Conservation (phyloP, 2,329 filamentous ascomycete genomes). For the Exophiala bonariae region DNA sequence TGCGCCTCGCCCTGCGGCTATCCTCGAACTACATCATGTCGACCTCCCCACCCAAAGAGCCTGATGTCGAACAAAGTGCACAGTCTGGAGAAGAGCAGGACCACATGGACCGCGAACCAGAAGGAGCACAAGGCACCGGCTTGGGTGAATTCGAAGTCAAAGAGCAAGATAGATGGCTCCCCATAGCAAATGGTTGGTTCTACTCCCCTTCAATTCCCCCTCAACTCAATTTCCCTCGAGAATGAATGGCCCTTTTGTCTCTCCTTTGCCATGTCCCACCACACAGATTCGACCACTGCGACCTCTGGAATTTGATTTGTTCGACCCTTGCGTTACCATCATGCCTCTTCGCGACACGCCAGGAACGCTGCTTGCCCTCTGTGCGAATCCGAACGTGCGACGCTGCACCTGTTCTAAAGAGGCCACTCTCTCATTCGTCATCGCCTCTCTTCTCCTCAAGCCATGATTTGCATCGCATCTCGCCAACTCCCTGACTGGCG, state of each 20-base stretch:
- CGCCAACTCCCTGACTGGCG: constrained; percentile 23
- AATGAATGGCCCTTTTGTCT: constrained; percentile 7
- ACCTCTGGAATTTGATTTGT: constrained; percentile 50
- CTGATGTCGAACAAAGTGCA: constrained; percentile 85
- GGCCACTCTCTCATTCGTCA: constrained; percentile 36
- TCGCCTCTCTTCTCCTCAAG: constrained; percentile 41
- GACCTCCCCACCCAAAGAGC: constrained; percentile 86
- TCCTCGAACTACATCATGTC: constrained; percentile 73
- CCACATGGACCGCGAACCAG: constrained; percentile 73
- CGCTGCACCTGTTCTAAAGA: constrained; percentile 25
- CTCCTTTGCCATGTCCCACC: constrained; percentile 1
- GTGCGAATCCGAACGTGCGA: constrained; percentile 26
- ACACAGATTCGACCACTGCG: constrained; percentile 24
- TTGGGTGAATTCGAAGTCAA: constrained; percentile 97
- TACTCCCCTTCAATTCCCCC: constrained; percentile 32
- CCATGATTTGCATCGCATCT: constrained; percentile 40
- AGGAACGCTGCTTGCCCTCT: constrained; percentile 19
- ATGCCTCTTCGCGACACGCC: constrained; percentile 33
- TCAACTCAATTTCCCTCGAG: constrained; percentile 25
- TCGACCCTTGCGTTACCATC: constrained; percentile 44
- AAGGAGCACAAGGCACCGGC: constrained; percentile 72
- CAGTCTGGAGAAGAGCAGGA: constrained; percentile 89
- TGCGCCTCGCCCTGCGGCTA: constrained; percentile 37
- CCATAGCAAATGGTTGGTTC: constrained; percentile 99
- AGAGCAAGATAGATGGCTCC: constrained; percentile 98